Evolutionary conservation across 768 basidiomycete genomes (phyloP), one percentile per base, ranked within the genome.

Genomic region (Glaciozyma antarctica): DNA sequence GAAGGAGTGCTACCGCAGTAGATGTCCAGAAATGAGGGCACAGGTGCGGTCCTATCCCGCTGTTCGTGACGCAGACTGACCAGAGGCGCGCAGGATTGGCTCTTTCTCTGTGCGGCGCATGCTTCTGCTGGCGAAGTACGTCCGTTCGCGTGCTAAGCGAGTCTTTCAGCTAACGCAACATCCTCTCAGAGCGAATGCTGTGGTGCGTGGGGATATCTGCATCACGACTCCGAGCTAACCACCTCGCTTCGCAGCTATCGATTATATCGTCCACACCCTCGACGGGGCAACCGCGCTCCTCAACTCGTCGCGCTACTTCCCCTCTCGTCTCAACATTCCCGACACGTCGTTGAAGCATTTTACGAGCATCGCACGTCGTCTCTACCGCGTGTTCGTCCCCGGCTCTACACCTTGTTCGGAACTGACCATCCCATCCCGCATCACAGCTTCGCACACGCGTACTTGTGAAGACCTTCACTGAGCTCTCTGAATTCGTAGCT

Each of bases 1-100:
- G 75, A 85, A 86, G 71, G 88, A 90, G 75, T 98, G 93, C 75
- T 89, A 86, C 17, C 84, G 88, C 47, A 78, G 81, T 44, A 83
- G 86, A 15, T 99, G 94, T 80, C 90, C 92, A 1, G 87, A 94
- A 78, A 99, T 99, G 94, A 93, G 93, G 77, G 92, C 38, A 7
- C 38, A 41, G 38, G 38, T 41, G 2, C 38, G 38, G 6, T 15
- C 38, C 2, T 2, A 41, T 12, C 38, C 38, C 38, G 6, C 13
- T 41, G 5, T 12, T 15, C 6, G 38, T n/a, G 38, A 41, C 38
- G 12, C 2, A 6, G 38, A 41, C 12, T 41, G 38, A 41, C 13
- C 38, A 41, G 32, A 32, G 13, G 38, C 38, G 6, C 93, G n/a
- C 90, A 89, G 62, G 90, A 97, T 79, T 97, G 94, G 94, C 81